Percentiles rank a stretch among this genome's conserved stretches.
Evolutionary conservation across 2,329 filamentous ascomycete genomes (phyloP).

Genomic region (Malbranchea zuffiana): DNA sequence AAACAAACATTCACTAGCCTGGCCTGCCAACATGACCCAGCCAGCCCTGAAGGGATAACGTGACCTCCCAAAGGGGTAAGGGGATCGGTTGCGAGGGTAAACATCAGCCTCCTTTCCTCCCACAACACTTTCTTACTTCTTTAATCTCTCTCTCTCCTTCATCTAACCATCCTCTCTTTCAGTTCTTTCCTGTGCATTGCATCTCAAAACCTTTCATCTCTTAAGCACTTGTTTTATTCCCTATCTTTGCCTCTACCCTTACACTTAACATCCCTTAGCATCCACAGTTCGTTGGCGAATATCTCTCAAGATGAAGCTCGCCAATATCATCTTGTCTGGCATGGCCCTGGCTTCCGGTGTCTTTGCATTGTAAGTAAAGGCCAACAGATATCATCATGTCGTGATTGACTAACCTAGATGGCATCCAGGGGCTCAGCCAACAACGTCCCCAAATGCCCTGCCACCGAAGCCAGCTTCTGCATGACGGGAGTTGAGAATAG

Average conservation of each 20-base stretch:
- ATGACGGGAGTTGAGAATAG: too few species aligned
- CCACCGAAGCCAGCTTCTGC: too few species aligned
- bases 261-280: too few species aligned
- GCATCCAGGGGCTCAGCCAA: too few species aligned
- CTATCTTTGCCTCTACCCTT: too few species aligned
- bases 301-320: slow-evolving; percentile 4
- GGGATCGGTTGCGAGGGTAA: not conserved
- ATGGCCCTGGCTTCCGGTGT: not conserved
- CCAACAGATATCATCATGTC: too few species aligned
- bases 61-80: slow-evolving; percentile 3
- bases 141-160: not conserved
- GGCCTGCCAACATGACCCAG: not conserved
- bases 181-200: not conserved
- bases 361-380: not conserved
- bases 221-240: not conserved
- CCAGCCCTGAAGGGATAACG: not conserved
- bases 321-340: not conserved
- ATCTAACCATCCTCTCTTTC: not conserved
- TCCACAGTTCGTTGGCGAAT: too few species aligned
- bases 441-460: too few species aligned
- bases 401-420: too few species aligned
- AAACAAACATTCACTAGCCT: not conserved
- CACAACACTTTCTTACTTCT: not conserved
- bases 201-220: not conserved
- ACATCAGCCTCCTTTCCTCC: not conserved